phyloP scores from a whole-genome alignment of 2,329 filamentous ascomycete genomes.

The Alternaria hordeiaustralica region DNA sequence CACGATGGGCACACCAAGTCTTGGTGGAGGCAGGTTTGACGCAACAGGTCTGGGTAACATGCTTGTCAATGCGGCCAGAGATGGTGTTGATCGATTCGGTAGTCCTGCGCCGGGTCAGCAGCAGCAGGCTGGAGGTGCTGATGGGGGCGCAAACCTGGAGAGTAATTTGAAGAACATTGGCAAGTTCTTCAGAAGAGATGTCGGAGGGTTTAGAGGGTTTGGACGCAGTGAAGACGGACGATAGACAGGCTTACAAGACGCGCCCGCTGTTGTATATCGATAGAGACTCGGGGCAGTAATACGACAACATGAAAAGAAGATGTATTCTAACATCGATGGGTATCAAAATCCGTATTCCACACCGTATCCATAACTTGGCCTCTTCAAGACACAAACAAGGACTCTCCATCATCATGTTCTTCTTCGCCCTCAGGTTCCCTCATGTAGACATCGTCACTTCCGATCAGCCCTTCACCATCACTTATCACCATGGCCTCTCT shows the following conservation, averaged over 20 bases:
- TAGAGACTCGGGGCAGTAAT: neutral
- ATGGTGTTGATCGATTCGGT: constrained; percentile 80
- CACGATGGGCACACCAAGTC: constrained; percentile 45
- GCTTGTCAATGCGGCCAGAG: constrained; percentile 83
- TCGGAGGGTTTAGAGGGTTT: constrained; percentile 60
- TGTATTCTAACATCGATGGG: neutral
- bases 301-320: neutral
- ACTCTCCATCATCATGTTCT: constrained; percentile 7
- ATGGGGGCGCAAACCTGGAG: constrained; percentile 72
- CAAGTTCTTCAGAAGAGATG: constrained; percentile 92
- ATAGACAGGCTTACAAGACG: constrained; percentile 11
- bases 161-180: constrained; percentile 95
- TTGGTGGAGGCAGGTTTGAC: constrained; percentile 67
- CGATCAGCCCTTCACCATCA: constrained; percentile 78
- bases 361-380: neutral
- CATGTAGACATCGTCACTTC: constrained; percentile 80
- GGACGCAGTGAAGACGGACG: constrained; percentile 42
- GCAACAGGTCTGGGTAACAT: constrained; percentile 83
- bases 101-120: constrained; percentile 52
- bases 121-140: constrained; percentile 36
- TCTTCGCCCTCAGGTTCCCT: constrained; percentile 26
- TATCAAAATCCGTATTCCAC: neutral
- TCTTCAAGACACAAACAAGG: neutral
- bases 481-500: constrained; percentile 91
- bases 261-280: neutral